Evolutionary conservation across 129 eudicot species (phyloP), one percentile per base, ranked within the genome.

Genomic region (Mikania micrantha): DNA sequence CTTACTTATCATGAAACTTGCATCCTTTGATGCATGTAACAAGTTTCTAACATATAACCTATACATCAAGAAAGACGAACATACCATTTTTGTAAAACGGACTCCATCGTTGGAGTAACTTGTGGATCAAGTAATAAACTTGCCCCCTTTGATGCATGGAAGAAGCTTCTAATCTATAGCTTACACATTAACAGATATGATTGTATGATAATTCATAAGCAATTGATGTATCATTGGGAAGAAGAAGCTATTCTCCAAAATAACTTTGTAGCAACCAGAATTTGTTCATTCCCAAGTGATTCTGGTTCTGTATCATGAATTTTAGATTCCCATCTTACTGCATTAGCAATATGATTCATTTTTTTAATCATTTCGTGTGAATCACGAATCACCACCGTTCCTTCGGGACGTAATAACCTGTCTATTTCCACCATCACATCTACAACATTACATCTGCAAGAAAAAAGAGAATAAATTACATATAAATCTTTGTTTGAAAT

Each of bases 391-490:
- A 90, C 80, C 5, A 90, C 75, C 15, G 95, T 84, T 62, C 96
- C 96, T 69, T 84, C 95, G 7, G 95, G 96, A 17, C 96, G 85
- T 71, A 90, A 60, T 36, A 90, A 84, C 38, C 96, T 77, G 78
- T 90, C 96, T 15, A 90, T 82, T 67, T 90, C 96, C 44, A 90
- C 87, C 74, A 90, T 84, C 66, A 90, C 60, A 72, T 90, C 96
- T 52, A 90, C 86, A 63, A 90, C 70, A 71, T 82, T 84, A 71
- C 96, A 90, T 80, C 96, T 90, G 83, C 72, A 74, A 45, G 19
- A 53, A 44, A 28, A 60, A 22, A 7, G n/a, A 64, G 12, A 47
- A 17, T 25, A 48, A 47, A 48, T 48, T 47, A 48, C 13, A 19
- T 67, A 17, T 0, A 64, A 64, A 27, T 42, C 22, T 58, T 29